Evolutionary conservation across 495 filamentous ascomycete genomes (phyloP).

Genomic region (Bombardia bombarda): DNA sequence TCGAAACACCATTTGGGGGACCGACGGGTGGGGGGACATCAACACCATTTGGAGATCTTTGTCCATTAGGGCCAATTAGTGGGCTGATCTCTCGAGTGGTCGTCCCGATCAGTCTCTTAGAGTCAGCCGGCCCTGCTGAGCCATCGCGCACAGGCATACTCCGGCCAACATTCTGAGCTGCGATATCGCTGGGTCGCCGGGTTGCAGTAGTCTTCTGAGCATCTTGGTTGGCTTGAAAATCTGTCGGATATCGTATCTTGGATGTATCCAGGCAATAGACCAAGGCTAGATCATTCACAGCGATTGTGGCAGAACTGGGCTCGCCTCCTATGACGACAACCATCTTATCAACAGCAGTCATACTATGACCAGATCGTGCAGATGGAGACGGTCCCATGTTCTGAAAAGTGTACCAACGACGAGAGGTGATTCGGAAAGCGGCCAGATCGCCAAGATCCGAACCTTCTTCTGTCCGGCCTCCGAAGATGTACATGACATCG

Average conservation of each 20-base stretch:
- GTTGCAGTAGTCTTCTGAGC: conserved; percentile 24
- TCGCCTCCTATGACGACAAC: conserved; percentile 91
- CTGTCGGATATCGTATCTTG: conserved; percentile 92
- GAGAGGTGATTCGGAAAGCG: conserved; percentile 84
- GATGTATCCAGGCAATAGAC: conserved; percentile 88
- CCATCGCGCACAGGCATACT: conserved; percentile 53
- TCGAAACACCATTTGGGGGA: conserved; percentile 30
- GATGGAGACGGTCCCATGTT: conserved; percentile 98
- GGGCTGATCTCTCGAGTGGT: conserved; percentile 48
- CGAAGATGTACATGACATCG: conserved; percentile 99
- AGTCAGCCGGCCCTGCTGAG: conserved; percentile 49
- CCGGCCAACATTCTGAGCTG: conserved; percentile 23
- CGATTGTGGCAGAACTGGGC: conserved; percentile 75
- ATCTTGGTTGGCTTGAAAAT: conserved; percentile 48
- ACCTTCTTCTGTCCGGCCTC: conserved; percentile 90
- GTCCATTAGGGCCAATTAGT: conserved; percentile 33
- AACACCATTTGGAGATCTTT: conserved; percentile 21
- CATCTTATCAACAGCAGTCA: conserved; percentile 89
- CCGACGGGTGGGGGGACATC: conserved; percentile 25
- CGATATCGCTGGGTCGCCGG: conserved; percentile 34
- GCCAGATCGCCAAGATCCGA: conserved; percentile 88
- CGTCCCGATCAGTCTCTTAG: conserved; percentile 42
- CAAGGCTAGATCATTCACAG: conserved; percentile 75
- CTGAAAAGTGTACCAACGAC: conserved; percentile 98
- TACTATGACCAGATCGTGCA: conserved; percentile 89